phyloP scores from a whole-genome alignment of 192 early-diverging fungal species.

The Polychytrium aggregatum region DNA sequence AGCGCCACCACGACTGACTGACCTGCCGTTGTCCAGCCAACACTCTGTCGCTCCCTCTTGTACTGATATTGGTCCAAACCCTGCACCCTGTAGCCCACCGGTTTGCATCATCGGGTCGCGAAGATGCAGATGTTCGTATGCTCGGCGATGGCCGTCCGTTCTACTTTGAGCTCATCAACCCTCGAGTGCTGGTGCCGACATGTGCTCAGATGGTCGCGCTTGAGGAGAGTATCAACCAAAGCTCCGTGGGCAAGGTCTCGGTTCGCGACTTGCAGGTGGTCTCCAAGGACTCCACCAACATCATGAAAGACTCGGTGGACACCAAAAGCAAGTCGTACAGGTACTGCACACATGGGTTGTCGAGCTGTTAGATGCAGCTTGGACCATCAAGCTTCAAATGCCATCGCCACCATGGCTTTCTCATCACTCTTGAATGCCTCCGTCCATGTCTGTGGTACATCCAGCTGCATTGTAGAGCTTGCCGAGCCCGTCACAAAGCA shows the following conservation, averaged over 20 bases:
- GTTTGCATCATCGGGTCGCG: conserved; percentile 74
- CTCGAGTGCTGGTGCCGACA: conserved; percentile 26
- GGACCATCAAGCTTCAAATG: too few relatives aligned
- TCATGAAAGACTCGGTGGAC: conserved; percentile 29
- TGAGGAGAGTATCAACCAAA: conserved; percentile 24
- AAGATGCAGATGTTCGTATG: conserved; percentile 94
- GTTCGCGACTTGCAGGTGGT: conserved; percentile 25
- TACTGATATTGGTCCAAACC: not conserved
- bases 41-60: not conserved
- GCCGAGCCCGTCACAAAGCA: conserved; percentile 9
- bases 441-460: too few relatives aligned
- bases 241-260: conserved; percentile 14
- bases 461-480: conserved; percentile 21
- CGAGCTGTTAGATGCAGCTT: too few relatives aligned
- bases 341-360: too few relatives aligned
- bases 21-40: too few relatives aligned
- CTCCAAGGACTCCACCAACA: conserved; percentile 19
- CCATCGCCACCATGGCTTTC: too few relatives aligned
- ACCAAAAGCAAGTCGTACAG: conserved; percentile 36
- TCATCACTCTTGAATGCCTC: too few relatives aligned
- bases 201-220: conserved; percentile 13
- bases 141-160: conserved; percentile 84
- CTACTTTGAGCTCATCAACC: conserved; percentile 79
- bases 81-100: conserved; percentile 44
- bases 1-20: not conserved